Evolutionary conservation across 1,284 basidiomycete genomes (phyloP), one percentile per base, ranked within the genome.

Genomic region (Cutaneotrichosporon cavernicola): DNA sequence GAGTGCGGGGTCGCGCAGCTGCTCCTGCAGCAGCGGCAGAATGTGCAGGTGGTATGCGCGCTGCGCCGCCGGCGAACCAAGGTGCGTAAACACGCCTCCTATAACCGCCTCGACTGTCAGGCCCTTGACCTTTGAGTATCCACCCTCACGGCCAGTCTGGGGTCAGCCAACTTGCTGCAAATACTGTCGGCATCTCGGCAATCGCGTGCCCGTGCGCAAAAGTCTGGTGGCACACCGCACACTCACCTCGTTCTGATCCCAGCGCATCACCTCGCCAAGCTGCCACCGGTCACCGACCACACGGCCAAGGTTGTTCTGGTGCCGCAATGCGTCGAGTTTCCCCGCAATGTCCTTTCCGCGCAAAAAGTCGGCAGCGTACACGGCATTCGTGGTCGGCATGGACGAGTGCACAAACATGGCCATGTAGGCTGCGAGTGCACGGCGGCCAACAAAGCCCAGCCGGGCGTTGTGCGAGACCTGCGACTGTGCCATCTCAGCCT

Each of bases 61-160:
- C 49, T 80, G 78, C 4, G 79, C 79, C 6, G 79, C 79, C 5
- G 79, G 74, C 50, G 75, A 76, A 10, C 80, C 80, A 64, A 70
- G 73, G 58, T 77, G 72, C 36, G 73, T 72, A 64, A 74, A 78
- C 30, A 79, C 70, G 13, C 71, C 80, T 26, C 80, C 80, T 14
- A 81, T 46, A 47, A 80, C 68, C 14, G 80, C 73, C 65, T 77
- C 74, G 5, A 79, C 73, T 7, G 75, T 67, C 63, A 73, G 69
- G 32, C 80, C 80, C 61, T 76, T 69, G 64, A 79, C 66, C 53
- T 70, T 73, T 31, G 65, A 31, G 58, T 69, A 56, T 30, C 62
- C 69, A 21, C 56, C 51, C 61, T 63, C 62, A 57, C 63, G 52
- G 26, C 69, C 67, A 50, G 67, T 72, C 76, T 78, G 65, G 6